Evolutionary conservation across 495 filamentous ascomycete species (phyloP).

Genomic region (Sordaria brevicollis): DNA sequence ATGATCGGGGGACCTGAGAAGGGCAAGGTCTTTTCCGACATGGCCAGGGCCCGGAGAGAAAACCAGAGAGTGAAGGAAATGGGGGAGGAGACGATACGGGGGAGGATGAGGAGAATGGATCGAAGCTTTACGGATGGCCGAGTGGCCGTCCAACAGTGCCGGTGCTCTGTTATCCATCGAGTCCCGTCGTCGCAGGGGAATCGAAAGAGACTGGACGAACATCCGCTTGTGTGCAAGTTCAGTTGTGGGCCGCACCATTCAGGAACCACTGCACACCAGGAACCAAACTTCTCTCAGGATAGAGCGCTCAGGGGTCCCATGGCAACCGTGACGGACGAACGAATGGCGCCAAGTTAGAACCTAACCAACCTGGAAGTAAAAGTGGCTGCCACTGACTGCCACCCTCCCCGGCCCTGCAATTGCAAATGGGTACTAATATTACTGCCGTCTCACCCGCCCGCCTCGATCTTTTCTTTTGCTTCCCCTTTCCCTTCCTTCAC

Average conservation of each 20-base stretch:
- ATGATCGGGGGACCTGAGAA: neutral
- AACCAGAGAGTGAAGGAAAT: neutral
- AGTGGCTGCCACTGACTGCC: constrained; percentile 7
- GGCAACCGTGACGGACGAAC: neutral
- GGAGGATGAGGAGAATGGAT: neutral
- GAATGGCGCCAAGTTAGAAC: constrained; percentile 12
- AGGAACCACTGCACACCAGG: neutral
- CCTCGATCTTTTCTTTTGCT: constrained; percentile 10
- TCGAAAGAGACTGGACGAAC: no score
- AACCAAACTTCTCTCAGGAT: neutral
- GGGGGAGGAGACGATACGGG: neutral
- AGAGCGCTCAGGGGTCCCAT: neutral
- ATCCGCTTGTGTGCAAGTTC: neutral
- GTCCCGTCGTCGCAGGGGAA: neutral
- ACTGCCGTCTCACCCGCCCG: constrained; percentile 3
- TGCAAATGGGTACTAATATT: constrained; percentile 6
- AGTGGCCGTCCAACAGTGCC: neutral
- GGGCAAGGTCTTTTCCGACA: neutral
- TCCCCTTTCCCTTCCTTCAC: constrained; percentile 31
- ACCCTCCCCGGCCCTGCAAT: constrained; percentile 10
- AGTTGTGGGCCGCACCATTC: neutral
- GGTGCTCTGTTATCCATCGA: neutral
- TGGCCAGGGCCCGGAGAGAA: neutral
- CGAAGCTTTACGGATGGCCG: neutral
- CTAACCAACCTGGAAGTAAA: neutral